A percentile compares a stretch with the other conserved stretches of the same genome.
Evolutionary conservation across 768 basidiomycete genomes (phyloP).

Genomic region (Pulveroboletus sp.): DNA sequence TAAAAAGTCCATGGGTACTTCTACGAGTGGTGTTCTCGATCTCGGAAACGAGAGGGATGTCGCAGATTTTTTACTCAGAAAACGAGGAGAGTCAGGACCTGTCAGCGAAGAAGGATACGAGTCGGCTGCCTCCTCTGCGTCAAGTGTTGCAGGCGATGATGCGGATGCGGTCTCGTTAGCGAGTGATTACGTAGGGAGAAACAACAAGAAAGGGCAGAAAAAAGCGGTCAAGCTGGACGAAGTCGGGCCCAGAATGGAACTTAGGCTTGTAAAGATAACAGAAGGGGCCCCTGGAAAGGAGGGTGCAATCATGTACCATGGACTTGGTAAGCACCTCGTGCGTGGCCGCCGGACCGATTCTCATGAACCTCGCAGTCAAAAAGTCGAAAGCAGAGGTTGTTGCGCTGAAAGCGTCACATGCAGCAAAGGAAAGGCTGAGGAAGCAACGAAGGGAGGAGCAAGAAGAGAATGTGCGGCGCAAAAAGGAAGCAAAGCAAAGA

Average conservation of each 20-base stretch:
- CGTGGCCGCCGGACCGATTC: not conserved
- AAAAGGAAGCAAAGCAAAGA: conserved; percentile 48
- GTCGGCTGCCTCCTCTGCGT: conserved; percentile 73
- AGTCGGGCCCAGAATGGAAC: conserved; percentile 92
- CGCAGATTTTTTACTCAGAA: conserved; percentile 86
- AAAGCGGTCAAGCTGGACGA: conserved; percentile 91
- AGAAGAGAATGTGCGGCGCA: conserved; percentile 83
- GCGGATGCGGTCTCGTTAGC: conserved; percentile 76
- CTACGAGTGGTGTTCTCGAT: conserved; percentile 52
- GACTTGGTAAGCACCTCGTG: conserved; percentile 63
- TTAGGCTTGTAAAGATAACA: conserved; percentile 87
- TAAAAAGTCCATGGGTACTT: conserved; percentile 23
- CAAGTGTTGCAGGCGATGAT: conserved; percentile 82
- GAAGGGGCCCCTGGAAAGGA: conserved; percentile 94
- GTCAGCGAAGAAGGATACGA: conserved; percentile 65
- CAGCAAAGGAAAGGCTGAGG: conserved; percentile 67
- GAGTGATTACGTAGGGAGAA: conserved; percentile 91
- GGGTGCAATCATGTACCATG: conserved; percentile 90
- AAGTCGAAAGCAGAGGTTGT: conserved; percentile 76
- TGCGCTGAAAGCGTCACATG: conserved; percentile 67
- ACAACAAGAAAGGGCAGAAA: conserved; percentile 87
- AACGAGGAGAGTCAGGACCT: conserved; percentile 54
- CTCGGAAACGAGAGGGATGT: conserved; percentile 90
- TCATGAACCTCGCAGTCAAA: conserved; percentile 55
- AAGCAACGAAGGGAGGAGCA: conserved; percentile 84